phyloP scores from a whole-genome alignment of 441 rosid genomes.

The Melastoma candidum region DNA sequence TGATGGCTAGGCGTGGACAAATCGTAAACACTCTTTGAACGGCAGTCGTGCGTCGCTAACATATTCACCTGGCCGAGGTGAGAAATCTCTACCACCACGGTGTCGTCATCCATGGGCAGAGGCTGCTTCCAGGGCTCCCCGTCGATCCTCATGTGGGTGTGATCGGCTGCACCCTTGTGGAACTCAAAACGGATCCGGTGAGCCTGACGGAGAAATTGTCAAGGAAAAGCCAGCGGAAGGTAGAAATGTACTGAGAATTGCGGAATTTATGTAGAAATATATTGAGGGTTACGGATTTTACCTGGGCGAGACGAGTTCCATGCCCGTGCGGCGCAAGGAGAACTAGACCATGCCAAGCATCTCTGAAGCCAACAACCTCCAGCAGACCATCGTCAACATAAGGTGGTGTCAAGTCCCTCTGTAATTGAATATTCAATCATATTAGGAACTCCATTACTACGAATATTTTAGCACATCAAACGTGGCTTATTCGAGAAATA shows the following conservation, averaged over 20 bases:
- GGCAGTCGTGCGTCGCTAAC: conserved; percentile 12
- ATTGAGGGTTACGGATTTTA: neutral
- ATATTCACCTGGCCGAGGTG: conserved; percentile 17
- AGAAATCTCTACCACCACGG: conserved; percentile 16
- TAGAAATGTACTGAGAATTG: neutral
- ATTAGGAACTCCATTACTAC: neutral
- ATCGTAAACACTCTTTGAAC: conserved; percentile 7
- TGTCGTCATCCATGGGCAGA: conserved; percentile 9
- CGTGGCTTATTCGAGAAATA: too few species aligned
- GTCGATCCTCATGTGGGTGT: conserved; percentile 14
- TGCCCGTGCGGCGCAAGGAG: conserved; percentile 6
- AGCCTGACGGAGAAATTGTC: conserved; percentile 7
- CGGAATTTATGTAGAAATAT: neutral
- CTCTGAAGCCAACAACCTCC: conserved; percentile 6
- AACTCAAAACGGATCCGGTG: conserved; percentile 13
- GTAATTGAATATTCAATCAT: neutral
- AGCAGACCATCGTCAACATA: conserved; percentile 1
- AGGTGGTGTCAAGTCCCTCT: conserved; percentile 8
- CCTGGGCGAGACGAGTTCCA: conserved; percentile 9
- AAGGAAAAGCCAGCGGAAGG: neutral
- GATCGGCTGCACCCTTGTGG: conserved; percentile 13
- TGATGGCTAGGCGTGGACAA: conserved; percentile 1
- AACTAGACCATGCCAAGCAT: conserved; percentile 9
- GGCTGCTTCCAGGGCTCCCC: conserved; percentile 20
- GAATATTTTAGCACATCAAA: too few species aligned